A percentile compares a stretch with the other conserved stretches of the same genome.
These are phyloP conservation scores for Boletus sensibilis DNA, from an alignment of 768 basidiomycete genomes.

Conservation along the genomic window DNA sequence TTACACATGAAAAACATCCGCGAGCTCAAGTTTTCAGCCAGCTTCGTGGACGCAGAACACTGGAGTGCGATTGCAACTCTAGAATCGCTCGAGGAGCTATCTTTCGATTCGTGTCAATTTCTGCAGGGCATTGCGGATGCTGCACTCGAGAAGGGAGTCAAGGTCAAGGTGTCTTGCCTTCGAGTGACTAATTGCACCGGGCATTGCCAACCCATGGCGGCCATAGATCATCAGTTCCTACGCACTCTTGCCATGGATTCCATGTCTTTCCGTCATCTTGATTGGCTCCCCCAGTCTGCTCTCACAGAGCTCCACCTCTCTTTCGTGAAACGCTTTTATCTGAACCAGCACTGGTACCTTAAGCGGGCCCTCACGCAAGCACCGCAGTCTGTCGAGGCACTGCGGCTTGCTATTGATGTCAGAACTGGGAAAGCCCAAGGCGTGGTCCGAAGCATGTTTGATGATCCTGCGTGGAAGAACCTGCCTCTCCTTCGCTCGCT, in stretches of 20 bases:
- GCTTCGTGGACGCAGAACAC: constrained; percentile 11
- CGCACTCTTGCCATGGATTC: neutral
- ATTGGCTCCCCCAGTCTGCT: neutral
- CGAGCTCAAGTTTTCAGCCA: constrained; percentile 7
- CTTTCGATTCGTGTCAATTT: constrained; percentile 8
- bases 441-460: neutral
- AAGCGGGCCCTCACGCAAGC: neutral
- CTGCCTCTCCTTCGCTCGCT: constrained; percentile 10
- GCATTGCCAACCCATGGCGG: neutral
- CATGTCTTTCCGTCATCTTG: neutral
- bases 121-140: neutral
- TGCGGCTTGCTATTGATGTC: neutral
- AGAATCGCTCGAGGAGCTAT: constrained; percentile 15
- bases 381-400: neutral
- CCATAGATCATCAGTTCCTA: neutral
- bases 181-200: neutral
- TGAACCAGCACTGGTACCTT: neutral
- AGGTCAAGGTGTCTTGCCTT: constrained; percentile 11
- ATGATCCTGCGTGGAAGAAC: neutral
- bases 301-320: constrained; percentile 3
- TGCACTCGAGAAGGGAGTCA: neutral
- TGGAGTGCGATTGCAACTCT: constrained; percentile 17
- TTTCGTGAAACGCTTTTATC: no score
- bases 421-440: neutral
- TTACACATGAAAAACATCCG: constrained; percentile 20